Evolutionary conservation across 495 filamentous ascomycete species (phyloP), one percentile per base, ranked within the genome.

Genomic region (Lophiostoma macrostomum): DNA sequence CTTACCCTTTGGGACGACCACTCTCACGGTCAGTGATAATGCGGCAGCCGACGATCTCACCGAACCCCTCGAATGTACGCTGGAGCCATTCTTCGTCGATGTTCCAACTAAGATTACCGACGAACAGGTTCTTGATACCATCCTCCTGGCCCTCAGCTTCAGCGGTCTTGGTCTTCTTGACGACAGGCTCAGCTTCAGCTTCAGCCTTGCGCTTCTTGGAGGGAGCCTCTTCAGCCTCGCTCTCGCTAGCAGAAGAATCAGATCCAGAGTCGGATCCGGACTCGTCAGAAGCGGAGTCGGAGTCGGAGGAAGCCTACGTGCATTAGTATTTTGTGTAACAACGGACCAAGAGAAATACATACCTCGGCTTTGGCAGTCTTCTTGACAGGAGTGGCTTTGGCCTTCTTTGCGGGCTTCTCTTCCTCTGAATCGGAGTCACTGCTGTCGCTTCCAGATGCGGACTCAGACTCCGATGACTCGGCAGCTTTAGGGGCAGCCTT

Each of bases 51-150:
- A 78, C 72, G 50, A 96, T 76, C 61, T 86, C 86, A 59, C 88
- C 90, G 67, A 84, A 95, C 37, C 76, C 72, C 75, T 89, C 80
- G 71, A 98, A 97, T 71, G 95, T 87, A 58, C 84, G 79, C 55
- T 79, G 78, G 46, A 98, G 83, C 81, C 84, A 88, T 54, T 93
- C 87, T 69, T 97, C 93, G 64, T 95, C 90, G 42, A 98, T 76
- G 64, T 85, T 91, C 90, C 90, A 98, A 64, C 89, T 91, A 49
- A 98, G 79, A 74, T 90, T 91, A 58, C 93, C 94, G 60, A 94
- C 81, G 73, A 95, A 96, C 39, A 97, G 82, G 67, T 86, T 90
- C 67, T 76, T 79, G 63, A 77, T 78, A 18, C 79, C 76, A 55
- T 75, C 50, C 14, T 30, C 77, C 67, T 82, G 79, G 7, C 78